Base-by-base conservation (phyloP, 2,329 filamentous ascomycete genomes). In the Nemania serpens region DNA sequence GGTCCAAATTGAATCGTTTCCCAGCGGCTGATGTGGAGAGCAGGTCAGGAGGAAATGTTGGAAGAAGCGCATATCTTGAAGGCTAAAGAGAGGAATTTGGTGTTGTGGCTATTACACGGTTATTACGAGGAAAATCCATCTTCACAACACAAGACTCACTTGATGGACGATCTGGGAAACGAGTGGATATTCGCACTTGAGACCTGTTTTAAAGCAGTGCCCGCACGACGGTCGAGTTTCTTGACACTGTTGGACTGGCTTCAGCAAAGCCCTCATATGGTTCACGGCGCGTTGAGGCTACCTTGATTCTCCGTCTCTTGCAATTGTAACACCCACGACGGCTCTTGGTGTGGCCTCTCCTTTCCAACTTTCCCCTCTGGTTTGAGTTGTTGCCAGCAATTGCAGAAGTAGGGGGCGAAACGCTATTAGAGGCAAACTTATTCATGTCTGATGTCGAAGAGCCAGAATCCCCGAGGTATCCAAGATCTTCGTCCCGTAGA, bases 61-160 rank as follows among this genome's bases (percentile, higher is more conserved):
- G 67, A 89, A 89, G 71, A 89, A 82, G 39, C 86, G 82, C 86
- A 90, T 88, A 67, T 89, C 87, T 51, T 85, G 82, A 58, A 87
- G 68, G 54, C 79, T 85, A 69, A 88, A 87, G 0, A 86, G 72
- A 2, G 82, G 84, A n/a, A 84, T 79, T 64, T 84, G 83, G 64
- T 82, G 76, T 63, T 82, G 81, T n/a, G 83, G 83, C 81, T 85
- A 18, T 55, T 33, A 22, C 25, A 12, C n/a, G 47, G 18, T 70
- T 49, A 66, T 47, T 68, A 67, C 20, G 58, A 59, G 39, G 53
- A 58, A 20, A 11, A 7, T n/a, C 18, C 22, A 17, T 10, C 18
- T 25, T 33, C 22, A 47, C 11, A n/a, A 18, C 18, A 17, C 17
- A 11, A 12, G 50, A 49, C 43, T 58, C 69, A 82, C 80, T 73